A percentile compares a stretch with the other conserved stretches of the same genome.
These are phyloP conservation scores for Yamadazyma atmosphaerica DNA, from an alignment of 1,139 yeast genomes.

Conservation along the genomic window DNA sequence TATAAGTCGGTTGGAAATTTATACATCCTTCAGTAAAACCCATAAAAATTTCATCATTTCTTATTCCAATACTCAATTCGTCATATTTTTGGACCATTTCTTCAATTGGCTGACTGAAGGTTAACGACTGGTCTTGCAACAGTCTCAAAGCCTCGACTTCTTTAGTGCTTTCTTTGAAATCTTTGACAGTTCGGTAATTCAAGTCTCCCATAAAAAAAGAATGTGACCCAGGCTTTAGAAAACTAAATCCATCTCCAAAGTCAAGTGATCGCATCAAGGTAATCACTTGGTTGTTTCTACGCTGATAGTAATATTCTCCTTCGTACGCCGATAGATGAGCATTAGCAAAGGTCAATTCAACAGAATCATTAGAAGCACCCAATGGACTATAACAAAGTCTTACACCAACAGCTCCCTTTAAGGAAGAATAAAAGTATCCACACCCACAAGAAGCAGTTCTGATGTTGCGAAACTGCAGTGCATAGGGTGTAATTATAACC, in stretches of 20 bases:
- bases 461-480: slow-evolving; percentile 30
- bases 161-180: slow-evolving; percentile 17
- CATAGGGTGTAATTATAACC: slow-evolving; percentile 51
- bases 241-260: slow-evolving; percentile 60
- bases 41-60: slow-evolving; percentile 47
- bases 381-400: slow-evolving; percentile 42
- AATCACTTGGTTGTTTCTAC: slow-evolving; percentile 55
- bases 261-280: slow-evolving; percentile 53
- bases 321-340: slow-evolving; percentile 80
- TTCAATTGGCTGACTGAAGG: slow-evolving; percentile 16
- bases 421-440: slow-evolving; percentile 60
- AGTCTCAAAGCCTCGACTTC: slow-evolving; percentile 20
- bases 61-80: slow-evolving; percentile 54
- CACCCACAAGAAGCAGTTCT: slow-evolving; percentile 41
- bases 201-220: slow-evolving; percentile 80
- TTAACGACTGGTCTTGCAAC: slow-evolving; percentile 26
- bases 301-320: slow-evolving; percentile 48
- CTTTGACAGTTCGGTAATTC: slow-evolving; percentile 64
- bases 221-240: slow-evolving; percentile 58
- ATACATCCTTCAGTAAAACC: slow-evolving; percentile 68
- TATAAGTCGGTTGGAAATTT: slow-evolving; percentile 74
- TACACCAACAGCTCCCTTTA: slow-evolving; percentile 75
- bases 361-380: slow-evolving; percentile 16
- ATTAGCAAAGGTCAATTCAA: slow-evolving; percentile 59
- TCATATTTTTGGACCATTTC: slow-evolving; percentile 44